Base-by-base conservation (phyloP, 106 monocot genomes). In the Posidonia australis region DNA sequence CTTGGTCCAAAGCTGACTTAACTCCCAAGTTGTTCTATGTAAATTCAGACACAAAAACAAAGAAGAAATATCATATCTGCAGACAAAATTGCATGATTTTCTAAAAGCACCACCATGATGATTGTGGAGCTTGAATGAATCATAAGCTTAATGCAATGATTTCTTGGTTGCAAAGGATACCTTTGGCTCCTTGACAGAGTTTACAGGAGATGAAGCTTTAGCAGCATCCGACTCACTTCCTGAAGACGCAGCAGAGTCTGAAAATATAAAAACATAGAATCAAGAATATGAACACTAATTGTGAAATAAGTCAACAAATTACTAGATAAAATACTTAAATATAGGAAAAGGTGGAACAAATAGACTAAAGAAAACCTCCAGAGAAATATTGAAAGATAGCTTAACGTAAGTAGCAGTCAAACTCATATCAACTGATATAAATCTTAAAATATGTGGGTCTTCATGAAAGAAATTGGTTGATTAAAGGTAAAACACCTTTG, bases 21-120 rank as follows among this genome's bases (percentile, higher is more conserved):
- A 67, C 46, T 49, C 29, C 55, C 26, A n/a, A 69, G 67, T 31
- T 73, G 72, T 64, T 78, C 88, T 73, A 49, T 58, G 49, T 68
- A 42, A 49, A 41, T 19, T 47, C 3, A 9, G 16, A 53, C 30
- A 60, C 9, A 60, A 55, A 9, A 23, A 16, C 52, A 52, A 20
- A 52, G 52, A 28, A 20, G 23, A 12, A 63, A 44, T 17, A 44
- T 17, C n/a, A n/a, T n/a, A n/a, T n/a, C n/a, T n/a, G n/a, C n/a
- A n/a, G n/a, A n/a, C 13, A 60, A 26, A 60, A 31, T 30, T 9
- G 30, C 9, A 36, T 5, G 24, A 9, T 23, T 24, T 28, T 30
- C 17, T 6, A 16, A 32, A 59, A 31, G 16, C 17, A 17, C 16
- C 10, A 14, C 18, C 59, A 30, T 19, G 30, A 60, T 17, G 31